These are phyloP conservation scores for Marchantia polymorpha DNA, from an alignment of 225 moss, liverwort and hornwort species.

Conservation along the genomic window DNA sequence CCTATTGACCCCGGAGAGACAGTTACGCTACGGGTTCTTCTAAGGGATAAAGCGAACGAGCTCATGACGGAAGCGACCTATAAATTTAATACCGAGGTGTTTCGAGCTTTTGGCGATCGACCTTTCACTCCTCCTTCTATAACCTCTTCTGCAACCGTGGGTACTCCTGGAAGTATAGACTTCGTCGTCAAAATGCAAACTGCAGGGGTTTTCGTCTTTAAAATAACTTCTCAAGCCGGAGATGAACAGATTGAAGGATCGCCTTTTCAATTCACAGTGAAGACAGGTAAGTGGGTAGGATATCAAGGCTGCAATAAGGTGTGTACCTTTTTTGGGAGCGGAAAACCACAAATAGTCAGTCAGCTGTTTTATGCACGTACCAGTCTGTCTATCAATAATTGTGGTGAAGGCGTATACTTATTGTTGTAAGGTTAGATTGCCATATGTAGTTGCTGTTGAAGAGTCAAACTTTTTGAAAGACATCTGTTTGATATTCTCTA, in stretches of 20 bases:
- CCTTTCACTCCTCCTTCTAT: background rate
- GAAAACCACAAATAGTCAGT: no score
- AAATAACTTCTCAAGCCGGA: background rate
- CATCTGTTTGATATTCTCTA: background rate
- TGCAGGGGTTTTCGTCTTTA: background rate
- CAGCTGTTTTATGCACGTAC: no score
- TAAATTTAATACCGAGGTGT: background rate
- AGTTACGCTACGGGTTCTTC: background rate
- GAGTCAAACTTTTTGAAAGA: background rate
- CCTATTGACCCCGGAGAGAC: background rate
- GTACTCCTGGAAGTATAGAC: constrained; percentile 10
- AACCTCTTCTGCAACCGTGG: background rate
- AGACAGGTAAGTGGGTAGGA: background rate
- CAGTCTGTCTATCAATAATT: no score
- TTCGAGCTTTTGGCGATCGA: background rate
- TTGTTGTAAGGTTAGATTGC: background rate
- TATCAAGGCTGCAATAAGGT: background rate
- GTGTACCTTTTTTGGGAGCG: no score
- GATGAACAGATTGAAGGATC: constrained; percentile 10
- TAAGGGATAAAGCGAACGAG: background rate
- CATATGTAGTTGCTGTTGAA: background rate
- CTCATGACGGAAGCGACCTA: background rate
- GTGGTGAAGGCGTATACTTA: no score
- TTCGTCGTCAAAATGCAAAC: background rate
- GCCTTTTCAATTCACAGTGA: constrained; percentile 3